phyloP scores from a whole-genome alignment of 108 stramenopile species.

The Fistulifera pelliculosa region DNA sequence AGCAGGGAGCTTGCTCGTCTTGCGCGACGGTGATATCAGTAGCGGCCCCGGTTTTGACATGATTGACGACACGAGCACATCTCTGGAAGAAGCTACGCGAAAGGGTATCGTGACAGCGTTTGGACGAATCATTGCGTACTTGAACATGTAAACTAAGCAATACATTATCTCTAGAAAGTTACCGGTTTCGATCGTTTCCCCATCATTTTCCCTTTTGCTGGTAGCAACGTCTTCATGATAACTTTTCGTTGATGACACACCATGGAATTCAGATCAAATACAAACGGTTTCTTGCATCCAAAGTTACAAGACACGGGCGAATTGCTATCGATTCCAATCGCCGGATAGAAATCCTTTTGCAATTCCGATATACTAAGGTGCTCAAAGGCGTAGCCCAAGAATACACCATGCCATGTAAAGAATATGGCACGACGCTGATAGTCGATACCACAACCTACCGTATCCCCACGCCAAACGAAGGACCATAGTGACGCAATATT shows the following conservation, averaged over 20 bases:
- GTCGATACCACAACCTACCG: constrained; percentile 81
- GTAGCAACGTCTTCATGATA: too few species aligned
- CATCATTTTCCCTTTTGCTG: too few species aligned
- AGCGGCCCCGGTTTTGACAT: too few species aligned
- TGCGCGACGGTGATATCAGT: constrained; percentile 17
- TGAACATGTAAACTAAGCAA: background rate
- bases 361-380: constrained; percentile 21
- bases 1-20: constrained; percentile 1
- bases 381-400: constrained; percentile 71
- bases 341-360: constrained; percentile 51
- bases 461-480: constrained; percentile 73
- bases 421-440: constrained; percentile 54
- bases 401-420: constrained; percentile 72
- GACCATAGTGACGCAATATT: constrained; percentile 56
- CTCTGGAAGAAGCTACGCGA: background rate
- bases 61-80: too few species aligned
- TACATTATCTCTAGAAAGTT: too few species aligned
- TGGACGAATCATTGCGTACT: constrained; percentile 30
- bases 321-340: constrained; percentile 68
- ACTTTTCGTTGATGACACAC: too few species aligned
- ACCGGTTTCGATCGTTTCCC: too few species aligned
- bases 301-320: constrained; percentile 52
- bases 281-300: constrained; percentile 49
- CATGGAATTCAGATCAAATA: constrained; percentile 39
- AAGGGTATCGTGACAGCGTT: constrained; percentile 28